A percentile compares a stretch with the other conserved stretches of the same genome.
Evolutionary conservation across 345 rosid species (phyloP).

Genomic region (Noccaea caerulescens): DNA sequence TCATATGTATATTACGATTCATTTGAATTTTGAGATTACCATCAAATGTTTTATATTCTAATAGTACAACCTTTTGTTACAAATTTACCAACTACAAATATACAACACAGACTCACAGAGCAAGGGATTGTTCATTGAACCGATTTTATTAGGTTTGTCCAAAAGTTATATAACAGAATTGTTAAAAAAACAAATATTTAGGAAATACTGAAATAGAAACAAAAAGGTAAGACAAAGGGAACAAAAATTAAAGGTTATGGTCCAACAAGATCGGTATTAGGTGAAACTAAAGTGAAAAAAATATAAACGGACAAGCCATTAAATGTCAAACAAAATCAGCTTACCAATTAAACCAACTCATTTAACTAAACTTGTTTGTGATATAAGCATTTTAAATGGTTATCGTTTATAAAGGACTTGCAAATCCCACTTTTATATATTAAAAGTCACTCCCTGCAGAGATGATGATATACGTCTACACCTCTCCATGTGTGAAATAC

Average conservation of each 20-base stretch:
- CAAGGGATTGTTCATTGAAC: conserved; percentile 6
- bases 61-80: neutral
- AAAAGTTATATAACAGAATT: neutral
- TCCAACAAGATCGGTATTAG: conserved; percentile 43
- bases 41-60: neutral
- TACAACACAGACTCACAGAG: neutral
- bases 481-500: conserved; percentile 45
- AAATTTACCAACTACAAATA: neutral
- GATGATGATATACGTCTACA: neutral
- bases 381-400: conserved; percentile 3
- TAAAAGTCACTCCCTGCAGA: neutral
- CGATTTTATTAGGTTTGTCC: neutral
- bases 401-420: conserved; percentile 6
- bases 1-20: no score
- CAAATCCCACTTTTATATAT: conserved; percentile 7
- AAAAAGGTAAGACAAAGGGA: conserved; percentile 26
- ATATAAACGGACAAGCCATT: conserved; percentile 31
- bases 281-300: conserved; percentile 34
- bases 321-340: conserved; percentile 46
- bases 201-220: neutral
- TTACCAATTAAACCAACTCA: conserved; percentile 47
- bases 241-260: conserved; percentile 34
- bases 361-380: conserved; percentile 16
- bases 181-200: neutral
- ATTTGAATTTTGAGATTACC: no score